phyloP scores from a whole-genome alignment of 2,329 filamentous ascomycete species.

The Colletotrichum musicola region DNA sequence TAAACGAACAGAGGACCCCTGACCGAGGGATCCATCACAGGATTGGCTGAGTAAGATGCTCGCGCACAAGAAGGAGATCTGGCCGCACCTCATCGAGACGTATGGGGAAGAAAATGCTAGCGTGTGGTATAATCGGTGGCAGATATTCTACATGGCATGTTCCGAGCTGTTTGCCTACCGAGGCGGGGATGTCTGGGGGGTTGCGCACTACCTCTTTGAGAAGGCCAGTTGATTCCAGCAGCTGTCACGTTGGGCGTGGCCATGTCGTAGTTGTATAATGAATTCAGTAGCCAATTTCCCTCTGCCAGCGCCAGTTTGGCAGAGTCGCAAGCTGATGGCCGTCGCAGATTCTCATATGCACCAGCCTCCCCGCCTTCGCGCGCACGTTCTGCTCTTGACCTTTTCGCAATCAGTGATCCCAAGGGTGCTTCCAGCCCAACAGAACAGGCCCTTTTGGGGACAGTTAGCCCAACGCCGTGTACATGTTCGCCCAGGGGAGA shows the following conservation, averaged over 20 bases:
- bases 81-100: constrained; percentile 73
- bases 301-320: neutral
- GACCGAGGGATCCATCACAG: constrained; percentile 44
- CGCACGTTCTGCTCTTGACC: neutral
- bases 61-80: constrained; percentile 69
- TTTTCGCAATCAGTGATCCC: constrained; percentile 79
- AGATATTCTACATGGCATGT: constrained; percentile 80
- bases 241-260: neutral
- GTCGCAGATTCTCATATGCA: neutral
- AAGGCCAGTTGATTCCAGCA: constrained; percentile 54
- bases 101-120: constrained; percentile 71
- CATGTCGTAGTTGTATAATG: neutral
- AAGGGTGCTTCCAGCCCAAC: constrained; percentile 95
- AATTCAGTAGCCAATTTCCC: neutral
- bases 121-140: constrained; percentile 78
- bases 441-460: constrained; percentile 73
- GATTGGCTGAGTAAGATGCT: constrained; percentile 74
- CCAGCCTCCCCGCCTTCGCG: too few relatives aligned
- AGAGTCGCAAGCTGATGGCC: neutral
- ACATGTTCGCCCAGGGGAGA: neutral
- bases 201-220: constrained; percentile 75
- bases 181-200: constrained; percentile 76
- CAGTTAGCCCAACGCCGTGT: neutral
- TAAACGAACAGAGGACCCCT: constrained; percentile 5
- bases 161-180: constrained; percentile 76